Percentiles rank a stretch among this genome's conserved stretches.
Conservation (phyloP, 179 eudicot species). For the Pouteria campechiana region DNA sequence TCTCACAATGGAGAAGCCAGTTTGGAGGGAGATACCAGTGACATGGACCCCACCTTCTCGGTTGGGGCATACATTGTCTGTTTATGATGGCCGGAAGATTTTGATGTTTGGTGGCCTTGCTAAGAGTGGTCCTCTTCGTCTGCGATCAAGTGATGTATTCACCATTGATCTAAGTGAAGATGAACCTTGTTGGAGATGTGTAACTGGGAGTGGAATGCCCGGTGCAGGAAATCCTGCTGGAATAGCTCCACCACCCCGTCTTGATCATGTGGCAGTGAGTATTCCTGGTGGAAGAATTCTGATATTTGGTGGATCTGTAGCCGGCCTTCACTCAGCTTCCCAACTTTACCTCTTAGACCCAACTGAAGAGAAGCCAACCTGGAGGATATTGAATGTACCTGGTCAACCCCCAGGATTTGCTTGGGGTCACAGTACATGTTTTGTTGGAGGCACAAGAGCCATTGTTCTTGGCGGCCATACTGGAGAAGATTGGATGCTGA, state of each 20-base stretch:
- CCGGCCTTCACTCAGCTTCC: constrained; percentile 95
- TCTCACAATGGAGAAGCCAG: constrained; percentile 81
- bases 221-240: constrained; percentile 96
- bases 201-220: constrained; percentile 89
- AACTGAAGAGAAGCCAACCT: constrained; percentile 89
- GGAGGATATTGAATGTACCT: constrained; percentile 86
- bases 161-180: constrained; percentile 95
- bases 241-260: constrained; percentile 84
- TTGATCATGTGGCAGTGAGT: constrained; percentile 91
- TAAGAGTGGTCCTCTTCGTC: constrained; percentile 82
- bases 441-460: constrained; percentile 93
- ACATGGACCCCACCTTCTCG: constrained; percentile 96
- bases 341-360: constrained; percentile 88
- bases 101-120: constrained; percentile 97
- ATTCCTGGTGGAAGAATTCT: constrained; percentile 88
- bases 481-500: constrained; percentile 91
- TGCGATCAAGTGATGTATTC: constrained; percentile 90
- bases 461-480: constrained; percentile 93
- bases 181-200: constrained; percentile 85
- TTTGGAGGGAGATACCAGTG: constrained; percentile 86
- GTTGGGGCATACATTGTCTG: constrained; percentile 83
- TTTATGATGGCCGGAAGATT: constrained; percentile 85
- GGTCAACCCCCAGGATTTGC: constrained; percentile 89
- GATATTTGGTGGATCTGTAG: constrained; percentile 93
- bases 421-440: constrained; percentile 96